These are phyloP conservation scores for Cornus florida DNA, from an alignment of 148 eudicot species.

Conservation along the genomic window DNA sequence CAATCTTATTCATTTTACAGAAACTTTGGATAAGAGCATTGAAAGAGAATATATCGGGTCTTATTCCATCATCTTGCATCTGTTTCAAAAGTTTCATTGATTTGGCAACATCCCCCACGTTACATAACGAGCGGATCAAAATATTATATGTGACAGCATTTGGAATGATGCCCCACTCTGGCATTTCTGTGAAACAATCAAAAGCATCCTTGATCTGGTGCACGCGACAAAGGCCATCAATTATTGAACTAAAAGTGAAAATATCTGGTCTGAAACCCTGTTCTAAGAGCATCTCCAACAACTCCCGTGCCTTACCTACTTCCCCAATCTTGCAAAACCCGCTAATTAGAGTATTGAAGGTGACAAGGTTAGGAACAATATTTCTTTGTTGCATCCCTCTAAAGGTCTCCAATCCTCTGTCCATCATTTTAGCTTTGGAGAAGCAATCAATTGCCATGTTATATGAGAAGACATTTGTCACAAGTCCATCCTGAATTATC, in stretches of 20 bases:
- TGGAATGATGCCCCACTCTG: no score
- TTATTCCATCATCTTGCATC: no score
- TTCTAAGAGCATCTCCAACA: conserved; percentile 65
- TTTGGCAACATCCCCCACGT: no score
- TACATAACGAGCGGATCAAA: no score
- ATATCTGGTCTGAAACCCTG: conserved; percentile 73
- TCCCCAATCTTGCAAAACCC: conserved; percentile 71
- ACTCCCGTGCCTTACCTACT: conserved; percentile 50
- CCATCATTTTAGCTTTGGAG: conserved; percentile 64
- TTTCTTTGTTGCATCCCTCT: conserved; percentile 54
- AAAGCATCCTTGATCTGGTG: conserved; percentile 76
- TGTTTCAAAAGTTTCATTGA: no score
- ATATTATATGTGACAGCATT: no score
- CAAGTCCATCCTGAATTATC: conserved; percentile 47
- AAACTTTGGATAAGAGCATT: no score
- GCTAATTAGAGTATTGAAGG: conserved; percentile 75
- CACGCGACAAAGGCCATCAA: conserved; percentile 79
- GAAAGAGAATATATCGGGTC: no score
- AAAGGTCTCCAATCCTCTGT: conserved; percentile 52
- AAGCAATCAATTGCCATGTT: conserved; percentile 84
- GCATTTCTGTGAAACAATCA: no score
- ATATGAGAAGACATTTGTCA: conserved; percentile 59
- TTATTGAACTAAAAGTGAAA: conserved; percentile 75
- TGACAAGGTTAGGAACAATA: conserved; percentile 68
- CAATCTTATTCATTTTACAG: no score